These are phyloP conservation scores for Botrytis fabae DNA, from an alignment of 2,329 filamentous ascomycete genomes.

Conservation along the genomic window DNA sequence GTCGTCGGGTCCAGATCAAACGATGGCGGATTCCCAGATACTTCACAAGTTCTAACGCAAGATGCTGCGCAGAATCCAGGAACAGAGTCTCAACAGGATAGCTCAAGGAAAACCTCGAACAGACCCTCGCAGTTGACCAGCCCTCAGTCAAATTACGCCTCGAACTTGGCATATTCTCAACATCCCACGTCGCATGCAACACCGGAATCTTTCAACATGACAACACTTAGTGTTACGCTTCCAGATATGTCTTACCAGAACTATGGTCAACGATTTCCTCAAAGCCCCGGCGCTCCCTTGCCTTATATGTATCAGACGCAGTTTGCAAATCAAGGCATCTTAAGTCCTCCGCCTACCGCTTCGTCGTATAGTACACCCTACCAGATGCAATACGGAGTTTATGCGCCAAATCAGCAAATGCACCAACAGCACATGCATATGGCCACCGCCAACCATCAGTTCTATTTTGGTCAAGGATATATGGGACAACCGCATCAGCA, in stretches of 20 bases:
- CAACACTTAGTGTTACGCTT: conserved; percentile 32
- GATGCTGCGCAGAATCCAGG: conserved; percentile 25
- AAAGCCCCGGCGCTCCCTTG: conserved; percentile 27
- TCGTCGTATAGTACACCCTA: conserved; percentile 35
- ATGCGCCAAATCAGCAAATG: conserved; percentile 29
- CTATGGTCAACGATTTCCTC: conserved; percentile 33
- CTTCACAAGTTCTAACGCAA: conserved; percentile 11
- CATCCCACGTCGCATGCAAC: conserved; percentile 25
- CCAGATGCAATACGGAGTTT: conserved; percentile 35
- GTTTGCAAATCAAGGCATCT: conserved; percentile 26
- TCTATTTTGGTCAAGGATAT: conserved; percentile 35
- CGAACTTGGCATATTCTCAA: conserved; percentile 16
- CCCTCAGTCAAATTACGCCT: conserved; percentile 20
- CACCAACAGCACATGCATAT: conserved; percentile 28
- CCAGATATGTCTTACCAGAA: conserved; percentile 36
- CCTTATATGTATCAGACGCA: conserved; percentile 33
- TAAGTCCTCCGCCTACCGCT: conserved; percentile 27
- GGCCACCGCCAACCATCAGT: conserved; percentile 29
- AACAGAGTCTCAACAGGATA: conserved; percentile 20
- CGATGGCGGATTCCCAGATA: conserved; percentile 19
- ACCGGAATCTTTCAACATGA: conserved; percentile 35
- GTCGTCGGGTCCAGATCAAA: conserved; percentile 15
- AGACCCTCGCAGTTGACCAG: conserved; percentile 20
- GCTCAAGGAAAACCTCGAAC: conserved; percentile 2
- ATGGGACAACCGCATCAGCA: conserved; percentile 28